phyloP scores from a whole-genome alignment of 1,284 basidiomycete species.

The Irpex sp. region DNA sequence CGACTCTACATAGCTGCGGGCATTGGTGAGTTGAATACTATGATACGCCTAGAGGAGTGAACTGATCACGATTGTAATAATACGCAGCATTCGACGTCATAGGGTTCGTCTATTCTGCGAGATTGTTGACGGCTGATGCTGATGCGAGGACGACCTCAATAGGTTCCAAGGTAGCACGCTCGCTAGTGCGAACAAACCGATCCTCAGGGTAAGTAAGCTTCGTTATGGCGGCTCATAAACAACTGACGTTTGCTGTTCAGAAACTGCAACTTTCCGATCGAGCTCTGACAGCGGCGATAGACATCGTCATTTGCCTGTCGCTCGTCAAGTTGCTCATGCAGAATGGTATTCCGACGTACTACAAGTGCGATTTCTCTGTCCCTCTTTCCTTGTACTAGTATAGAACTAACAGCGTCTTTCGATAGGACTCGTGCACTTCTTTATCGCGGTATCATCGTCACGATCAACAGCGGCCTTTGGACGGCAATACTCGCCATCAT shows the following conservation, averaged over 20 bases:
- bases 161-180: background rate
- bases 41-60: background rate
- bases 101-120: background rate
- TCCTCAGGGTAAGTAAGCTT: background rate
- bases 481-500: background rate
- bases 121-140: background rate
- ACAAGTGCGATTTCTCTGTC: background rate
- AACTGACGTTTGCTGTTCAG: background rate
- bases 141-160: background rate
- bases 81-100: background rate
- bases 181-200: background rate
- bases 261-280: background rate
- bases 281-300: background rate
- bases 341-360: background rate
- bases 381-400: background rate
- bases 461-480: slow-evolving; percentile 4
- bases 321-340: background rate
- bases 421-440: background rate
- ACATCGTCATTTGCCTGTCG: background rate
- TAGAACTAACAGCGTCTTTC: background rate
- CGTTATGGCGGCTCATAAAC: background rate
- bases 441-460: background rate
- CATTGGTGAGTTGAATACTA: background rate
- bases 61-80: background rate
- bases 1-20: background rate